Conservation (phyloP, 2,329 filamentous ascomycete species). For the Colletotrichum limetticola region DNA sequence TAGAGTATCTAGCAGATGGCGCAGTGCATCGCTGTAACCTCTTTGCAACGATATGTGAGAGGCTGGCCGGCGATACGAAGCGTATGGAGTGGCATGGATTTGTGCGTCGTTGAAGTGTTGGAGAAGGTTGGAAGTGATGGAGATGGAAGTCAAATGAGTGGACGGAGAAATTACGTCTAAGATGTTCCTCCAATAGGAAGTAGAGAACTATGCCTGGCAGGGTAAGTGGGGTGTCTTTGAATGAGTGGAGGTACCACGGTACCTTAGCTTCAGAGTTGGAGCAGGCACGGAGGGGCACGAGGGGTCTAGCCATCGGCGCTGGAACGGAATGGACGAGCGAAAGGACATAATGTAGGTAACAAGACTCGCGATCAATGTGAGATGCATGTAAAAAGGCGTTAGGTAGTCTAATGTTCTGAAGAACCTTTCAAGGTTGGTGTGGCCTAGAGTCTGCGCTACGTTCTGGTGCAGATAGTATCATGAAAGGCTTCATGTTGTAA, state of each 20-base stretch:
- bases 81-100: neutral
- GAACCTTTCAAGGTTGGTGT: neutral
- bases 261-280: constrained; percentile 3
- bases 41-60: neutral
- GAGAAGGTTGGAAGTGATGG: constrained; percentile 1
- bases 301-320: neutral
- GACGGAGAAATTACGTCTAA: constrained; percentile 21
- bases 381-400: neutral
- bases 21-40: neutral
- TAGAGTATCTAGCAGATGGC: neutral
- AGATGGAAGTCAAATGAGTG: constrained; percentile 14
- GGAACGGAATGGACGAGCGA: neutral
- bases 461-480: neutral
- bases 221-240: constrained; percentile 6
- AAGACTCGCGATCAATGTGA: neutral
- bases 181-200: constrained; percentile 29
- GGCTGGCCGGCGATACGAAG: neutral
- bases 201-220: neutral
- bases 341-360: too few relatives aligned
- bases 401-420: neutral
- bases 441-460: neutral
- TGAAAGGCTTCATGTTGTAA: too few relatives aligned
- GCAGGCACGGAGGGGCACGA: constrained; percentile 20
- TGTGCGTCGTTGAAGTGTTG: neutral
- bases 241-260: neutral